phyloP scores from a whole-genome alignment of 768 basidiomycete species.

The Crassisporium funariophilum region DNA sequence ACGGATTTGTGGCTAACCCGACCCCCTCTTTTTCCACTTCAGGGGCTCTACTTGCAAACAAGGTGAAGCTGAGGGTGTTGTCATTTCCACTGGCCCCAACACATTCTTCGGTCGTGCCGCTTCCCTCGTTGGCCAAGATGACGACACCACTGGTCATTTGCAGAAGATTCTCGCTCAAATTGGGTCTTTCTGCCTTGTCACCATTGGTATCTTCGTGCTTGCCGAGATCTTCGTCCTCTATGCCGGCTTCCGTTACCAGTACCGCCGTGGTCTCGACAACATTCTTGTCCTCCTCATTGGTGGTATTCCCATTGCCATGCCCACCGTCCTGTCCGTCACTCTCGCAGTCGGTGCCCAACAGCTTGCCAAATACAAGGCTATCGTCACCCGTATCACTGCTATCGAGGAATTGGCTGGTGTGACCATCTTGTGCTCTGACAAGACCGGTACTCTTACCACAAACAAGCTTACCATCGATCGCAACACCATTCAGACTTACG shows the following conservation, averaged over 20 bases:
- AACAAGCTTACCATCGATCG: constrained; percentile 99
- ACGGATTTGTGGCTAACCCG: no score
- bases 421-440: constrained; percentile 98
- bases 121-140: constrained; percentile 95
- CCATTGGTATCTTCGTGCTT: constrained; percentile 94
- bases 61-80: constrained; percentile 98
- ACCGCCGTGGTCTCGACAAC: constrained; percentile 95
- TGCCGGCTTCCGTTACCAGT: constrained; percentile 86
- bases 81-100: constrained; percentile 97
- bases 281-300: constrained; percentile 99
- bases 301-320: constrained; percentile 99
- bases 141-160: constrained; percentile 97
- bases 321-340: constrained; percentile 96
- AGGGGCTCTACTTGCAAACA: constrained; percentile 98
- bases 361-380: constrained; percentile 98
- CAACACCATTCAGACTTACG: constrained; percentile 88
- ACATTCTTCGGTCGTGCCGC: constrained; percentile 99
- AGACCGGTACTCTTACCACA: constrained; percentile 97
- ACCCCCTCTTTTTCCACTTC: no score
- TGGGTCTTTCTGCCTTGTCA: constrained; percentile 94
- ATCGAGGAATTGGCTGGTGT: constrained; percentile 99
- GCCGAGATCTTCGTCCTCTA: constrained; percentile 95
- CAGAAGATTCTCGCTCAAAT: constrained; percentile 99
- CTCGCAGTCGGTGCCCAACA: constrained; percentile 99
- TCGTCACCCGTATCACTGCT: constrained; percentile 99